phyloP scores from a whole-genome alignment of 805 yeast genomes.

The Candida hispaniensis region DNA sequence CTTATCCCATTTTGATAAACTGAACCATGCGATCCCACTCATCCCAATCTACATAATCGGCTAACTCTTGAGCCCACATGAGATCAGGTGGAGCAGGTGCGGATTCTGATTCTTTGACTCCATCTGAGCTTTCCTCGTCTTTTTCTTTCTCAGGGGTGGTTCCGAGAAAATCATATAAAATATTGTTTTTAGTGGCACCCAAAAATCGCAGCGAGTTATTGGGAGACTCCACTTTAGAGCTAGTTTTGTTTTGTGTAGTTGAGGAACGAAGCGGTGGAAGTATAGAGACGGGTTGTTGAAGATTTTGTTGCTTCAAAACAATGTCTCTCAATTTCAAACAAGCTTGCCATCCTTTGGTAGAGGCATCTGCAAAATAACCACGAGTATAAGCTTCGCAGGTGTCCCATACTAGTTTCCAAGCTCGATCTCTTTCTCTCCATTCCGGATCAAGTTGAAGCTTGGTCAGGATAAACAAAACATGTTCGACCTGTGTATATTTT shows the following conservation, averaged over 20 bases:
- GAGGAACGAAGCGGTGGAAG: not conserved
- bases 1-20: constrained; percentile 5
- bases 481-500: constrained; percentile 8
- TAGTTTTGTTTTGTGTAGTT: not conserved
- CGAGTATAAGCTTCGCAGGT: constrained; percentile 12
- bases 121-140: constrained; percentile 1
- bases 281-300: not conserved
- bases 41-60: constrained; percentile 8
- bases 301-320: constrained; percentile 4
- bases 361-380: constrained; percentile 13
- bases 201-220: not conserved
- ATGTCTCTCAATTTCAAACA: constrained; percentile 11
- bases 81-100: too few species aligned
- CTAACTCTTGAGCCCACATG: too few species aligned
- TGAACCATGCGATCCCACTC: constrained; percentile 16
- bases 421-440: constrained; percentile 8
- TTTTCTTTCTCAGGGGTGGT: not conserved
- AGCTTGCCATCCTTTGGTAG: constrained; percentile 13
- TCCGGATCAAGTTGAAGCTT: constrained; percentile 7
- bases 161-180: constrained; percentile 2
- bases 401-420: constrained; percentile 10
- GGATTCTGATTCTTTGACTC: too few species aligned
- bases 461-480: constrained; percentile 5
- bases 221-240: not conserved
- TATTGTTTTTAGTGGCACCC: not conserved